Percentiles rank a stretch among this genome's conserved stretches.
phyloP scores from a whole-genome alignment of 2,329 filamentous ascomycete genomes.

The Diplodia sapinea region DNA sequence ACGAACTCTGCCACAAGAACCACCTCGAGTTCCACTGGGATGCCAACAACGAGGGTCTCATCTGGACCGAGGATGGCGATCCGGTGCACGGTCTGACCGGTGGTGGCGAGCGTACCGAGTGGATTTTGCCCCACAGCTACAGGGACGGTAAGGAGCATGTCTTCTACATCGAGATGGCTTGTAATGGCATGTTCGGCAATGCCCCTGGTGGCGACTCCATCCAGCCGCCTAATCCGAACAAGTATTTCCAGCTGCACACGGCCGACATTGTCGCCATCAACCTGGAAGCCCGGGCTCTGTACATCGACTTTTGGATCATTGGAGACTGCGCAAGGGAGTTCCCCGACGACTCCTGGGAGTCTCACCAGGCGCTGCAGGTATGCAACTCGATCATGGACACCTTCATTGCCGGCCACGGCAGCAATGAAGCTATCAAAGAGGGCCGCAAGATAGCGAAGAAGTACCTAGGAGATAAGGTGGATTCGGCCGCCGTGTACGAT shows the following conservation, averaged over 20 bases:
- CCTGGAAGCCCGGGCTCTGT: conserved; percentile 78
- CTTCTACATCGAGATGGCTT: conserved; percentile 98
- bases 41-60: conserved; percentile 88
- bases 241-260: conserved; percentile 74
- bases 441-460: conserved; percentile 82
- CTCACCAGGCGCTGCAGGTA: conserved; percentile 82
- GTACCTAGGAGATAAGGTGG: conserved; percentile 80
- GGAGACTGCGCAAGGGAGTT: conserved; percentile 76
- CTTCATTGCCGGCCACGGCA: conserved; percentile 79
- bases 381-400: conserved; percentile 88
- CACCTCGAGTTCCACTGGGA: conserved; percentile 97
- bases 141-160: conserved; percentile 84
- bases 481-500: conserved; percentile 84
- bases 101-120: conserved; percentile 85
- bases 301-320: conserved; percentile 96
- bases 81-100: conserved; percentile 92
- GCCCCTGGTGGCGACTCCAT: conserved; percentile 83
- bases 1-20: conserved; percentile 73
- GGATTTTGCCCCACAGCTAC: conserved; percentile 83
- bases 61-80: conserved; percentile 90
- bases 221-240: conserved; percentile 86
- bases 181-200: conserved; percentile 98
- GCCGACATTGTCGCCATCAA: conserved; percentile 92
- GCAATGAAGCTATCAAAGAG: conserved; percentile 74
- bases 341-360: conserved; percentile 83